A percentile compares a stretch with the other conserved stretches of the same genome.
These are phyloP conservation scores for Candida silvatica DNA, from an alignment of 805 yeast genomes.

Conservation along the genomic window DNA sequence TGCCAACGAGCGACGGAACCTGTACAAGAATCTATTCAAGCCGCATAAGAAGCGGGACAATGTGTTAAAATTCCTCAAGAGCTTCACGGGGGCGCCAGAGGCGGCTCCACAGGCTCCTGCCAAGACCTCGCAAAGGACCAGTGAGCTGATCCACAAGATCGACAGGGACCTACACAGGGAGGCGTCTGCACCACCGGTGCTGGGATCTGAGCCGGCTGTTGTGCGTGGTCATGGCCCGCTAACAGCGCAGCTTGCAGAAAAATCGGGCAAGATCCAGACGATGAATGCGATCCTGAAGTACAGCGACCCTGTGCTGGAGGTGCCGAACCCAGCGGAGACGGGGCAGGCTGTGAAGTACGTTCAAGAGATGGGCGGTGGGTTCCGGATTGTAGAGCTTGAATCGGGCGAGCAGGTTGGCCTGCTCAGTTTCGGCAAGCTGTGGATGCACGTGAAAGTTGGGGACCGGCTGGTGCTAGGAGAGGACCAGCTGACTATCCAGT, in stretches of 20 bases:
- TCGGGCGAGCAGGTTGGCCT: conserved; percentile 5
- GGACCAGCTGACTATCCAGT: neutral
- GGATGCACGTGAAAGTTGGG: conserved; percentile 8
- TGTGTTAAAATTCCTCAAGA: too few species aligned
- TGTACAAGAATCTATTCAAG: too few species aligned
- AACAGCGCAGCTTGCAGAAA: conserved; percentile 2
- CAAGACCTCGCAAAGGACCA: too few species aligned
- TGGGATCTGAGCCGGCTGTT: neutral
- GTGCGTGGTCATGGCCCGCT: neutral
- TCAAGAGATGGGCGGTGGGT: conserved; percentile 4
- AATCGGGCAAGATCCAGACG: conserved; percentile 1
- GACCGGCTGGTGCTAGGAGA: conserved; percentile 8
- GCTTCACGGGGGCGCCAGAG: too few species aligned
- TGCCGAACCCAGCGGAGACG: neutral
- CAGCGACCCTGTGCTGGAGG: conserved; percentile 1
- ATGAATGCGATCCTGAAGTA: conserved; percentile 5
- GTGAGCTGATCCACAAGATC: neutral
- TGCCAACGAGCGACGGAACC: too few species aligned
- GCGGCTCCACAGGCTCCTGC: too few species aligned
- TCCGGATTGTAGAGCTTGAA: conserved; percentile 4
- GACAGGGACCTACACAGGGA: neutral
- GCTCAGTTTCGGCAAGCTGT: conserved; percentile 7
- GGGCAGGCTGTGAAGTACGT: neutral
- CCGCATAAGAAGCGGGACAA: too few species aligned
- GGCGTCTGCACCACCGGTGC: too few species aligned